Percentiles rank a stretch among this genome's conserved stretches.
phyloP scores from a whole-genome alignment of 495 filamentous ascomycete species.

The Extremus antarcticus region DNA sequence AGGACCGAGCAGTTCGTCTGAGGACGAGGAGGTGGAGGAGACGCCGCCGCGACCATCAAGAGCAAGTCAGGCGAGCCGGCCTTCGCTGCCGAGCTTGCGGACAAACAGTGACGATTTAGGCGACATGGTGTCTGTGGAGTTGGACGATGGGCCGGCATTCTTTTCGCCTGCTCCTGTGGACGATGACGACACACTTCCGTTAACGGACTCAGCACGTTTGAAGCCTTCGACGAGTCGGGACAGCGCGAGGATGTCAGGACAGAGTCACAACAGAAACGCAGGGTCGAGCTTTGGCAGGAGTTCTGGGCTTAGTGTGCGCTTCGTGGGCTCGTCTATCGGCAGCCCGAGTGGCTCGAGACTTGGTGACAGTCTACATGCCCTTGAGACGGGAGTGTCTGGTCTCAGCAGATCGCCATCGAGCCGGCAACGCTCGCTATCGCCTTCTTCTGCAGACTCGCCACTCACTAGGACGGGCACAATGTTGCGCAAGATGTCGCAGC shows the following conservation, averaged over 20 bases:
- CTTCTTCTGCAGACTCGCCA: slow-evolving; percentile 53
- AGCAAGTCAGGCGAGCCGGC: slow-evolving; percentile 21
- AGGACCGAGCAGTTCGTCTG: slow-evolving; percentile 14
- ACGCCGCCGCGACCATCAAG: slow-evolving; percentile 18
- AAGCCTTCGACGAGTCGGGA: slow-evolving; percentile 23
- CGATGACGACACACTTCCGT: slow-evolving; percentile 49
- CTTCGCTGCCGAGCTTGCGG: slow-evolving; percentile 18
- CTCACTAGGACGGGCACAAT: slow-evolving; percentile 76
- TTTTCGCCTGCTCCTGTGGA: slow-evolving; percentile 16
- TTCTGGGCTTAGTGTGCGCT: slow-evolving; percentile 9
- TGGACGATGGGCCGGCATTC: slow-evolving; percentile 18
- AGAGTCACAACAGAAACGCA: slow-evolving; percentile 50
- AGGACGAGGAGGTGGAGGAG: slow-evolving; percentile 8
- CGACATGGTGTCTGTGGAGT: slow-evolving; percentile 41
- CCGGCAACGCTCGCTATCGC: slow-evolving; percentile 52
- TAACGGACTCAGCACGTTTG: slow-evolving; percentile 29
- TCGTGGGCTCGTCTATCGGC: background rate
- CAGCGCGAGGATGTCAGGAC: slow-evolving; percentile 30
- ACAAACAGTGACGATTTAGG: slow-evolving; percentile 30
- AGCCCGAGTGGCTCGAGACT: slow-evolving; percentile 32
- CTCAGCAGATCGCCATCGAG: slow-evolving; percentile 25
- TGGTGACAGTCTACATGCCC: slow-evolving; percentile 25
- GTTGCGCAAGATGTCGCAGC: slow-evolving; percentile 92
- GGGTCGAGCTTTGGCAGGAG: slow-evolving; percentile 40
- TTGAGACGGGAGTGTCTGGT: slow-evolving; percentile 16